Percentiles rank a stretch among this genome's conserved stretches.
These are phyloP conservation scores for Pleurozium schreberi DNA, from an alignment of 225 moss, liverwort and hornwort genomes.

Conservation along the genomic window DNA sequence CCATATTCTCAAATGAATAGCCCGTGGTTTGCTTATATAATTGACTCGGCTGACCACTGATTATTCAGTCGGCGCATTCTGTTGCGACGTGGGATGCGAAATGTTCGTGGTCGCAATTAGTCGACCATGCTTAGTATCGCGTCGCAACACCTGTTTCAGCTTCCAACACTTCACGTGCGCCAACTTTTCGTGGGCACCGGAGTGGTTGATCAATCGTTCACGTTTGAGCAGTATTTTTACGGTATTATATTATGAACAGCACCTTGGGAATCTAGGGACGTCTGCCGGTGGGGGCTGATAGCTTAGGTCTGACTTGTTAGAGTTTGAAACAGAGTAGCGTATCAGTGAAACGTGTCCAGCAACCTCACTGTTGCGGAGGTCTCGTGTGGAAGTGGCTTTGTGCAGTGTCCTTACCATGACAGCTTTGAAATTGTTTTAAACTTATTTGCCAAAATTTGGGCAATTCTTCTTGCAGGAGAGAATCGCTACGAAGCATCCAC, in stretches of 20 bases:
- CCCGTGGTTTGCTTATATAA: background rate
- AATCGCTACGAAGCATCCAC: conserved; percentile 79
- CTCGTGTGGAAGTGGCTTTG: background rate
- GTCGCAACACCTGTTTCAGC: background rate
- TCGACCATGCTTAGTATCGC: background rate
- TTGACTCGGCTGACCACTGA: background rate
- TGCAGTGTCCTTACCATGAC: background rate
- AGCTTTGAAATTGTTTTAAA: background rate
- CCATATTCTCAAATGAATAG: background rate
- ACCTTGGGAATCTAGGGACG: background rate
- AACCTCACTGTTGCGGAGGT: background rate
- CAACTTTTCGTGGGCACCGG: background rate
- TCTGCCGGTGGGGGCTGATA: background rate
- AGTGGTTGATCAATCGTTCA: background rate
- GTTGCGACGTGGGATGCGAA: background rate
- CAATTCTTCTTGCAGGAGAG: conserved; percentile 48
- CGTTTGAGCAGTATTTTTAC: background rate
- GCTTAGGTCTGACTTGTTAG: background rate
- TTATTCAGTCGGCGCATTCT: background rate
- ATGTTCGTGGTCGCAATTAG: background rate
- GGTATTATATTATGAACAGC: background rate
- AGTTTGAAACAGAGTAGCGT: background rate
- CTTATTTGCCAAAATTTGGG: background rate
- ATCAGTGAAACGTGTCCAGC: background rate
- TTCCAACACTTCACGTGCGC: background rate